Evolutionary conservation across 352 stramenopile species (phyloP), one percentile per base, ranked within the genome.

Genomic region (Globisporangium barbulae): DNA sequence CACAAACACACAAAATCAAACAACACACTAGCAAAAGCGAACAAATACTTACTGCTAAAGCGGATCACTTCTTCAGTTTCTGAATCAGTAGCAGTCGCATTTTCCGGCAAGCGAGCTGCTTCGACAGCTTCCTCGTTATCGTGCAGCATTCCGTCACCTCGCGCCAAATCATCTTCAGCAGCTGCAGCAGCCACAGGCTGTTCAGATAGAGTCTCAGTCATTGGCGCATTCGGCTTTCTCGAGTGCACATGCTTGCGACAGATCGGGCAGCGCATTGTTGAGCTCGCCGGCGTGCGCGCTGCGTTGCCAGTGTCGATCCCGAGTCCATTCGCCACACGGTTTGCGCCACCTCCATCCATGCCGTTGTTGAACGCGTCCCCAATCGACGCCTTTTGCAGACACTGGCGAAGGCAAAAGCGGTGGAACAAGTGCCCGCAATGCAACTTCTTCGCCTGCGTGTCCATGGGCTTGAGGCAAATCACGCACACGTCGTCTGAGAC

Each of bases 401-500:
- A 93, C 68, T 93, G 84, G 25, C 81, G 84, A 19, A 93, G 74
- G 56, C 84, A 93, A 12, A 88, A 73, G 35, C 79, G 70, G 53
- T 93, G 84, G 54, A 91, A 91, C 22, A 93, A 65, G 37, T 93
- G 84, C 1, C 84, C 84, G 41, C 84, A 93, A 3, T 74, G 70
- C 44, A 93, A 71, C 44, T 88, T 91, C 69, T 93, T 93, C 48
- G 81, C 81, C 28, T 90, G 75, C 0, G 67, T 73, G 6, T 74
- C 65, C 84, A 93, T 93, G 19, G 72, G 57, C 52, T 93, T 89
- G 22, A 93, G 68, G 60, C 84, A 93, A 44, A 93, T 93, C 33
- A 88, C 84, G 59, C 84, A 93, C 19, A 93, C 81, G n/a, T 93
- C 84, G 49, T 93, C 84, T 0, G 74, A 71, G 0, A 89, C 79